Percentiles rank a stretch among this genome's conserved stretches.
phyloP scores from a whole-genome alignment of 2,329 filamentous ascomycete genomes.

The Pseudogymnoascus sp. region DNA sequence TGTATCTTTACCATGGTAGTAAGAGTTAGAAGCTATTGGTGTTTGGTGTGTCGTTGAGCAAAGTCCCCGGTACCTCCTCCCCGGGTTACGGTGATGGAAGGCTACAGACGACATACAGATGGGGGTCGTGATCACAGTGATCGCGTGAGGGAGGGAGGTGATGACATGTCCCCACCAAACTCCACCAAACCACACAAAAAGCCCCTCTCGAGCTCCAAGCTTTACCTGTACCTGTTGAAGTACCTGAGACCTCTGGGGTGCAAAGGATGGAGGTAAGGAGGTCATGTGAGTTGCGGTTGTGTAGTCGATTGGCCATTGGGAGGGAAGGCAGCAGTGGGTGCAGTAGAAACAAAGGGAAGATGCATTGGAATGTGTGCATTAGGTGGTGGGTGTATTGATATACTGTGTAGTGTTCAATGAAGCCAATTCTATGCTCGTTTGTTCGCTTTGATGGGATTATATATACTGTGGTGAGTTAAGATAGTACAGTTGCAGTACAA shows the following conservation, averaged over 20 bases:
- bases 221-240: neutral
- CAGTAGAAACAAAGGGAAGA: neutral
- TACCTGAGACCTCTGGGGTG: neutral
- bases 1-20: neutral
- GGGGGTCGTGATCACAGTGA: neutral
- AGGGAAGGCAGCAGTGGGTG: neutral
- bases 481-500: neutral
- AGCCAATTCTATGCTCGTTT: neutral
- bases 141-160: constrained; percentile 6
- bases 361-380: neutral
- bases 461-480: neutral
- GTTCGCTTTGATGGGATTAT: neutral
- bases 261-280: neutral
- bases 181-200: neutral
- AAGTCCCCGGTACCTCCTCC: neutral
- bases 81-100: neutral
- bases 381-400: neutral
- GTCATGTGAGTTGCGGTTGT: neutral
- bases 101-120: neutral
- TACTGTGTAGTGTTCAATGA: neutral
- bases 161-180: constrained; percentile 4
- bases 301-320: neutral
- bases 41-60: neutral
- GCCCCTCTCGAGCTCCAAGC: neutral
- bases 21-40: neutral